A percentile compares a stretch with the other conserved stretches of the same genome.
Conservation (phyloP, 768 basidiomycete genomes). For the Boletus vermiculosoides region DNA sequence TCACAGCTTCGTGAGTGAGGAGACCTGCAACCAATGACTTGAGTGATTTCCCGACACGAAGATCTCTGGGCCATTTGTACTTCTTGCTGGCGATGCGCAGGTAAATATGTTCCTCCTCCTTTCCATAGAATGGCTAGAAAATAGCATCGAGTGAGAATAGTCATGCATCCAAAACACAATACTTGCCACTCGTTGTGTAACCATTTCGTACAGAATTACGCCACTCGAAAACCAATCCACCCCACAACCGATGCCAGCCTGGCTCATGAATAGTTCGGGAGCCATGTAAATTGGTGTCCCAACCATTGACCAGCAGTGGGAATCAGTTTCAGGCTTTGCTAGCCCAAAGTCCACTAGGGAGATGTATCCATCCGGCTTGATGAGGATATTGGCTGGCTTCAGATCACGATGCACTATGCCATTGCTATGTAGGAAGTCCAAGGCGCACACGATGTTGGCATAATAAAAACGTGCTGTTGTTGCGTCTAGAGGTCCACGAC, state of each 20-base stretch:
- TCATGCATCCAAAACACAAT: neutral
- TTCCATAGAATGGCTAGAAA: conserved; percentile 29
- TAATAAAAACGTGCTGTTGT: conserved; percentile 48
- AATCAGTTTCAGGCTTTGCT: conserved; percentile 23
- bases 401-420: conserved; percentile 54
- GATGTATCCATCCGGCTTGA: conserved; percentile 57
- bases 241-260: conserved; percentile 26
- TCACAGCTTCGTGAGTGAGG: conserved; percentile 34
- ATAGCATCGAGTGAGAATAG: neutral
- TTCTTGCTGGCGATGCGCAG: conserved; percentile 28
- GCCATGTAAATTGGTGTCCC: conserved; percentile 52
- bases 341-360: conserved; percentile 52
- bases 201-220: conserved; percentile 52
- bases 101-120: conserved; percentile 26
- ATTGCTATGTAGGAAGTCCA: conserved; percentile 45
- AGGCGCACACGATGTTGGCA: conserved; percentile 49
- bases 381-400: conserved; percentile 57
- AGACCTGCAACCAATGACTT: conserved; percentile 44
- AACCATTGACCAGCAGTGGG: conserved; percentile 34
- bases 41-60: conserved; percentile 39
- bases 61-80: conserved; percentile 39
- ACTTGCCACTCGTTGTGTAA: conserved; percentile 37
- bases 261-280: conserved; percentile 41
- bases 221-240: conserved; percentile 61
- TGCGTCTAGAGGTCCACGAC: conserved; percentile 32